phyloP scores from a whole-genome alignment of 345 rosid species.

The Reutealis trisperma region DNA sequence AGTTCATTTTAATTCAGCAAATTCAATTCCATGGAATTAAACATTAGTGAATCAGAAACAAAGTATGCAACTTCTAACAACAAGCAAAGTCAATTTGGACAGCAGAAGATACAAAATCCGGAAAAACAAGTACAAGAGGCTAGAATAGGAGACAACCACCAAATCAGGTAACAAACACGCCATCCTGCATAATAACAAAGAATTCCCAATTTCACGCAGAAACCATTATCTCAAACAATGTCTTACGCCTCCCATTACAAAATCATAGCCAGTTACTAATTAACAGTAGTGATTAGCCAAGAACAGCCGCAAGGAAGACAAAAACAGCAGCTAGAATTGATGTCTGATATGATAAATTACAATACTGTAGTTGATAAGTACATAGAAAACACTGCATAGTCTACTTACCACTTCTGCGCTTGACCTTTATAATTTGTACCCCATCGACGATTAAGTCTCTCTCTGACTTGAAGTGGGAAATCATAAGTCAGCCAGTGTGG shows the following conservation, averaged over 20 bases:
- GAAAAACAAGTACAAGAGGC: neutral
- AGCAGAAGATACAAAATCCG: neutral
- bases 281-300: neutral
- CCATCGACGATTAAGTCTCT: constrained; percentile 58
- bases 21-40: no score
- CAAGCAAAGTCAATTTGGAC: neutral
- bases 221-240: neutral
- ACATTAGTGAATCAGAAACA: neutral
- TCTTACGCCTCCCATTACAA: neutral
- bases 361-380: neutral
- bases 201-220: neutral
- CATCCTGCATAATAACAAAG: neutral
- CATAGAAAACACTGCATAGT: neutral
- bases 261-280: neutral
- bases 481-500: constrained; percentile 82
- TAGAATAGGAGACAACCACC: neutral
- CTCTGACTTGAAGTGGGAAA: constrained; percentile 49
- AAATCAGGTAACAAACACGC: neutral
- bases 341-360: neutral
- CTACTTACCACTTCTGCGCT: constrained; percentile 72
- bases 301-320: neutral
- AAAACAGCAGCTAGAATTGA: neutral
- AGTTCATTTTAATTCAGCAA: no score
- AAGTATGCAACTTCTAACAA: neutral
- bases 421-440: constrained; percentile 75